Evolutionary conservation across 495 filamentous ascomycete species (phyloP).

Genomic region (Bacidia rubella): DNA sequence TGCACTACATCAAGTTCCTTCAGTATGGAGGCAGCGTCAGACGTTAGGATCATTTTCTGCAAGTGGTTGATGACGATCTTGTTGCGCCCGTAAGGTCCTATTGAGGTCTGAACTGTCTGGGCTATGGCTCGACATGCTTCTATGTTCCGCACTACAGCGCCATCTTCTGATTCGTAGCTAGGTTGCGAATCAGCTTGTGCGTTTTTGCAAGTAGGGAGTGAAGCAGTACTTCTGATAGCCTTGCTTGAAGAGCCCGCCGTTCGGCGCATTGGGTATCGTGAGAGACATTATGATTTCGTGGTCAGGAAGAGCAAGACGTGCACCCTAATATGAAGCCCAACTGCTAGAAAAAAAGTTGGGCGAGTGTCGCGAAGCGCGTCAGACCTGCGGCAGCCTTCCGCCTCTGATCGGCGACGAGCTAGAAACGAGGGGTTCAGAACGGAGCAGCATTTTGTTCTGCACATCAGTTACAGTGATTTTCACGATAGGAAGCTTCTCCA

Average conservation of each 20-base stretch:
- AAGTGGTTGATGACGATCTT: constrained; percentile 99
- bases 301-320: not conserved
- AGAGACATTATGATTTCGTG: constrained; percentile 62
- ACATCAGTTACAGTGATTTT: no score
- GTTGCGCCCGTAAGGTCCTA: constrained; percentile 96
- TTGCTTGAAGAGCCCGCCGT: constrained; percentile 85
- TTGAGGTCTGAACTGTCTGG: constrained; percentile 87
- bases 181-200: constrained; percentile 7
- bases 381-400: not conserved
- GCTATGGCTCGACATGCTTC: constrained; percentile 96
- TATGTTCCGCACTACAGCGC: constrained; percentile 95
- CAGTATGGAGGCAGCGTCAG: constrained; percentile 93
- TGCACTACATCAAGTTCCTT: constrained; percentile 97
- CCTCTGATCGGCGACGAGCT: no score
- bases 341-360: not conserved
- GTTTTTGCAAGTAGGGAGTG: constrained; percentile 7
- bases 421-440: no score
- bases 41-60: constrained; percentile 98
- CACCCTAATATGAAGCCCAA: not conserved
- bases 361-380: not conserved
- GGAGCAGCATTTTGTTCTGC: no score
- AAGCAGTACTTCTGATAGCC: constrained; percentile 85
- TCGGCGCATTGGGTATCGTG: constrained; percentile 83
- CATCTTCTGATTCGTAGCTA: constrained; percentile 97
- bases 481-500: no score